phyloP scores from a whole-genome alignment of 257 asterid species.

The Plantago major region DNA sequence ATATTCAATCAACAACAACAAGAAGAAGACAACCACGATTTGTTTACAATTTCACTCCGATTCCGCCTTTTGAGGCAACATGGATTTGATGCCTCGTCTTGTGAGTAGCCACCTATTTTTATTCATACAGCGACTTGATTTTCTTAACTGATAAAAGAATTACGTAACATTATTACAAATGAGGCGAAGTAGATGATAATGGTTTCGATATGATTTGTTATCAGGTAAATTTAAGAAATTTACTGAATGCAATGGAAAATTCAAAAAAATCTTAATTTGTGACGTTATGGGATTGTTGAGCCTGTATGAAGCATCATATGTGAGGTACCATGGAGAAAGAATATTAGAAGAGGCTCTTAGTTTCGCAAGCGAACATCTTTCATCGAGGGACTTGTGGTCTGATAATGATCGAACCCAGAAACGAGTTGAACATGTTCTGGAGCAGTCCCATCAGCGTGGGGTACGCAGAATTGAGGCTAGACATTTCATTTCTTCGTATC shows the following conservation, averaged over 20 bases:
- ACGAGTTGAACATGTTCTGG: constrained; percentile 20
- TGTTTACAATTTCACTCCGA: constrained; percentile 9
- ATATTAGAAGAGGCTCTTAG: constrained; percentile 11
- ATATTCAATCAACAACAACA: neutral
- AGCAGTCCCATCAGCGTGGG: constrained; percentile 20
- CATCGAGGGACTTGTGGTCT: neutral
- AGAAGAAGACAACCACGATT: neutral
- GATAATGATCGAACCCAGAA: neutral
- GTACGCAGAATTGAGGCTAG: constrained; percentile 26
- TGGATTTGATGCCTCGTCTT: constrained; percentile 12
- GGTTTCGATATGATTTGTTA: neutral
- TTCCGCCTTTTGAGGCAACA: constrained; percentile 22
- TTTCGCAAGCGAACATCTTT: constrained; percentile 13
- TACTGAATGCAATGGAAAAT: constrained; percentile 8
- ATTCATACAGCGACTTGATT: neutral
- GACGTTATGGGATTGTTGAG: constrained; percentile 18
- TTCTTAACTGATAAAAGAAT: too few relatives aligned
- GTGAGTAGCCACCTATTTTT: neutral
- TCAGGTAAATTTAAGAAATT: constrained; percentile 16
- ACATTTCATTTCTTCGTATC: constrained; percentile 20
- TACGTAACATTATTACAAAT: too few relatives aligned
- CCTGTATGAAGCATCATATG: constrained; percentile 24
- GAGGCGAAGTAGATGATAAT: too few relatives aligned
- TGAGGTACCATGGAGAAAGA: constrained; percentile 19
- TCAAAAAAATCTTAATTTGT: constrained; percentile 1